Conservation (phyloP, 495 filamentous ascomycete genomes). For the Penicillium canescens region DNA sequence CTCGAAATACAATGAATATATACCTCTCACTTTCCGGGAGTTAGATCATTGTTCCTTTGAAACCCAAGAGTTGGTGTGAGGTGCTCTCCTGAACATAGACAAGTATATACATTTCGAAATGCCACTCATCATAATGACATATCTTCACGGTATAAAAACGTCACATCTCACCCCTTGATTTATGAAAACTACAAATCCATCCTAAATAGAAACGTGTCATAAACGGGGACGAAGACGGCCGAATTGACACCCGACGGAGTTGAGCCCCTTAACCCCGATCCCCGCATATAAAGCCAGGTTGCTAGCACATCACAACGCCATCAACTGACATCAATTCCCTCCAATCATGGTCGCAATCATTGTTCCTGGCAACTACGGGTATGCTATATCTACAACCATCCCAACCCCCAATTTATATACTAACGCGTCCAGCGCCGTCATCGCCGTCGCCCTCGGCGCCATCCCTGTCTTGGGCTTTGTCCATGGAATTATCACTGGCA, state of each 20-base stretch:
- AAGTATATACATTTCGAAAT: no score
- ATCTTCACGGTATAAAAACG: no score
- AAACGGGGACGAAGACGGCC: no score
- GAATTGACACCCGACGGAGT: neutral
- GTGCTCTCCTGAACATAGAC: no score
- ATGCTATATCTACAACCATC: conserved; percentile 6
- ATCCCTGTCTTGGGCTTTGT: conserved; percentile 60
- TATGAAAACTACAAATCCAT: no score
- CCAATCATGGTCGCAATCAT: conserved; percentile 38
- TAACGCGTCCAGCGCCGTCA: conserved; percentile 49
- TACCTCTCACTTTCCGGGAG: no score
- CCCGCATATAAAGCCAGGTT: neutral
- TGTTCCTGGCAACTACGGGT: conserved; percentile 54
- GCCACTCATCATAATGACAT: no score
- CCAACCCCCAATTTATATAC: neutral
- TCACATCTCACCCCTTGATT: no score
- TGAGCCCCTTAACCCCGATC: neutral
- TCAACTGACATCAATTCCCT: neutral
- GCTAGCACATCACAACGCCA: neutral
- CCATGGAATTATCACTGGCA: conserved; percentile 48
- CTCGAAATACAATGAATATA: no score
- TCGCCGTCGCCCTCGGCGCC: conserved; percentile 54
- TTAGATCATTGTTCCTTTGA: no score
- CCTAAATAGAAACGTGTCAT: no score
- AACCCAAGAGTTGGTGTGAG: no score